A percentile compares a stretch with the other conserved stretches of the same genome.
Evolutionary conservation across 768 basidiomycete species (phyloP).

Genomic region (Leccinum imitatum): DNA sequence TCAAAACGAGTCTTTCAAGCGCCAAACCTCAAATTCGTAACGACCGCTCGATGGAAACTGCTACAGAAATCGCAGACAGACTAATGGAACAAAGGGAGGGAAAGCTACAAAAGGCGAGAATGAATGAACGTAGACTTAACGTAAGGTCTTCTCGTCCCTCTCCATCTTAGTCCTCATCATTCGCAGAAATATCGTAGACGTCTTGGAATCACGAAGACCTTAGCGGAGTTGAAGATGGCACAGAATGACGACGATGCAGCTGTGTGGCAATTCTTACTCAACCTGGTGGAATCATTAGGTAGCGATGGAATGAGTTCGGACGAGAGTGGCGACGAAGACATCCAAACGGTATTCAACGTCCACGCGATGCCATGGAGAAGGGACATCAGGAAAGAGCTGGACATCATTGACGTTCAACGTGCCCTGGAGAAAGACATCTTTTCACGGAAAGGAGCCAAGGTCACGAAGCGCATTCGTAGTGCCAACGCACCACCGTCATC

Average conservation of each 20-base stretch:
- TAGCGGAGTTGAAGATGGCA: no score
- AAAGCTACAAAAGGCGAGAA: not conserved
- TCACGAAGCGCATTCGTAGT: not conserved
- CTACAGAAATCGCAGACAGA: not conserved
- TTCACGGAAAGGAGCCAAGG: not conserved
- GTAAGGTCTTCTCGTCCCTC: no score
- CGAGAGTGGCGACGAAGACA: constrained; percentile 7
- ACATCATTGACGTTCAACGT: constrained; percentile 2
- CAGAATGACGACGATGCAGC: no score
- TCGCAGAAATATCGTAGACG: no score
- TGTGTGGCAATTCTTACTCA: no score
- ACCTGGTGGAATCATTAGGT: not conserved
- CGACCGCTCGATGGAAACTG: no score
- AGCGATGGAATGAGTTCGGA: constrained; percentile 10
- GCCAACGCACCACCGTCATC: not conserved
- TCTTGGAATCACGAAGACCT: no score
- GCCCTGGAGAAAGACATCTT: not conserved
- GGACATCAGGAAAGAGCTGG: constrained; percentile 5
- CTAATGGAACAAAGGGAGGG: not conserved
- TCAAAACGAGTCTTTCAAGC: not conserved
- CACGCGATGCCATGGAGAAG: not conserved
- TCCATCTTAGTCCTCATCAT: no score
- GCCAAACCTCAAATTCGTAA: not conserved
- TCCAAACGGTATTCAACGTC: not conserved
- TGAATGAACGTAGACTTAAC: not conserved